A percentile compares a stretch with the other conserved stretches of the same genome.
These are phyloP conservation scores for Kalanchoe fedtschenkoi DNA, from an alignment of 164 flowering plant genomes.

Conservation along the genomic window DNA sequence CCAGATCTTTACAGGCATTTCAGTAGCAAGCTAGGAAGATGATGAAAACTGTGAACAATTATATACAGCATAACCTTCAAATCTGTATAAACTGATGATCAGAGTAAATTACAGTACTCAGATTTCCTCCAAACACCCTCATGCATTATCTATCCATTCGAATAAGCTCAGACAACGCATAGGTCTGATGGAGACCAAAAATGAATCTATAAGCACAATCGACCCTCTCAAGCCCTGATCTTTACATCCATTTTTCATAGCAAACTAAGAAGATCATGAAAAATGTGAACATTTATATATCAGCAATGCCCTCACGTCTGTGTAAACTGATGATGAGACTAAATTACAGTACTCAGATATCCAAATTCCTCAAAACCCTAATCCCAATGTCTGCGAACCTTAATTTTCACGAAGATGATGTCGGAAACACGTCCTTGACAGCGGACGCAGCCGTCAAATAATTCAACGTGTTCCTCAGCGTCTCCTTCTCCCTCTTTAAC, in stretches of 20 bases:
- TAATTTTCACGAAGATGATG: constrained; percentile 25
- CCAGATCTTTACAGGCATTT: not conserved
- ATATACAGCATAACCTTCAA: not conserved
- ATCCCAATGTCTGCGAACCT: too few species aligned
- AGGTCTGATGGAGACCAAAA: too few species aligned
- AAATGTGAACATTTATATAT: too few species aligned
- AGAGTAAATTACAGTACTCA: not conserved
- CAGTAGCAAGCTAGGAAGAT: not conserved
- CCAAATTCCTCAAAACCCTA: not conserved
- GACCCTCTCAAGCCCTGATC: too few species aligned
- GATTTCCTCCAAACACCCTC: not conserved
- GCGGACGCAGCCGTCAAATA: constrained; percentile 94
- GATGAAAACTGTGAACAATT: not conserved
- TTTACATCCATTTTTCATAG: too few species aligned
- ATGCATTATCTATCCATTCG: not conserved
- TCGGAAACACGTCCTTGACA: constrained; percentile 83
- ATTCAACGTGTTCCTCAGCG: constrained; percentile 82
- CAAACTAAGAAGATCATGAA: too few species aligned
- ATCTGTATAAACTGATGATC: not conserved
- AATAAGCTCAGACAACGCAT: too few species aligned
- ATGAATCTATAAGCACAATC: too few species aligned
- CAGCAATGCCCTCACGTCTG: too few species aligned
- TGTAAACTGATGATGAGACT: too few species aligned
- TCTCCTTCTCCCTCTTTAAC: constrained; percentile 87
- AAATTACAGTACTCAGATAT: too few species aligned